Conservation (phyloP, 345 rosid species). For the Populus alba region DNA sequence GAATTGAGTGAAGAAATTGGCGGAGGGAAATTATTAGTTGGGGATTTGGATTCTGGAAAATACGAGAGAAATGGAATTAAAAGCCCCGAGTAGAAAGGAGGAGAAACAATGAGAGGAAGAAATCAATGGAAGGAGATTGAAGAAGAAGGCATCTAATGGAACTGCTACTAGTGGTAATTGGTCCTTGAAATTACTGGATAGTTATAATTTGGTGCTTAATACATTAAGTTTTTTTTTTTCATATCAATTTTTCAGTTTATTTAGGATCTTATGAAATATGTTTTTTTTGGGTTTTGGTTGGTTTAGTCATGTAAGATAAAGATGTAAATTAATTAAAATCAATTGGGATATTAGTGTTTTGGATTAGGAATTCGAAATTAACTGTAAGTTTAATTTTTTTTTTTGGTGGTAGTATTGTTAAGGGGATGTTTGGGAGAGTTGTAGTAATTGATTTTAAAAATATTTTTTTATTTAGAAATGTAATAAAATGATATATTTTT, state of each 20-base stretch:
- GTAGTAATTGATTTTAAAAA: too few relatives aligned
- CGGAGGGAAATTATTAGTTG: conserved; percentile 18
- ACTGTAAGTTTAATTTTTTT: background rate
- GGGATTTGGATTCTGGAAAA: conserved; percentile 40
- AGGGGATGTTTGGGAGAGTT: too few relatives aligned
- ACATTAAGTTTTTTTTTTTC: background rate
- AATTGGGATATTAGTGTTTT: background rate
- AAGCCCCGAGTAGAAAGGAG: conserved; percentile 18
- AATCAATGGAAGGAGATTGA: conserved; percentile 51
- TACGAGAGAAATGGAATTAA: conserved; percentile 41
- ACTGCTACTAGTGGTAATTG: conserved; percentile 14
- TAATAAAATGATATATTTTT: too few relatives aligned
- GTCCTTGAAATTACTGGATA: conserved; percentile 17
- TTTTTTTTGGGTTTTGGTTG: background rate
- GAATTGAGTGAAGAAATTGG: conserved; percentile 60
- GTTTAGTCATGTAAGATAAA: background rate
- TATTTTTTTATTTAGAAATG: too few relatives aligned
- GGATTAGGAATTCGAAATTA: background rate
- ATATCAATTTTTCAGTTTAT: conserved; percentile 1
- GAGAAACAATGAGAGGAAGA: conserved; percentile 53
- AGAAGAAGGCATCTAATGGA: conserved; percentile 63
- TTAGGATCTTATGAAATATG: background rate
- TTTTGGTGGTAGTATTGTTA: too few relatives aligned
- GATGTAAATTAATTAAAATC: background rate
- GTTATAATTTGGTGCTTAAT: background rate